These are phyloP conservation scores for Fusarium sp. DNA, from an alignment of 2,329 filamentous ascomycete genomes.

Conservation along the genomic window DNA sequence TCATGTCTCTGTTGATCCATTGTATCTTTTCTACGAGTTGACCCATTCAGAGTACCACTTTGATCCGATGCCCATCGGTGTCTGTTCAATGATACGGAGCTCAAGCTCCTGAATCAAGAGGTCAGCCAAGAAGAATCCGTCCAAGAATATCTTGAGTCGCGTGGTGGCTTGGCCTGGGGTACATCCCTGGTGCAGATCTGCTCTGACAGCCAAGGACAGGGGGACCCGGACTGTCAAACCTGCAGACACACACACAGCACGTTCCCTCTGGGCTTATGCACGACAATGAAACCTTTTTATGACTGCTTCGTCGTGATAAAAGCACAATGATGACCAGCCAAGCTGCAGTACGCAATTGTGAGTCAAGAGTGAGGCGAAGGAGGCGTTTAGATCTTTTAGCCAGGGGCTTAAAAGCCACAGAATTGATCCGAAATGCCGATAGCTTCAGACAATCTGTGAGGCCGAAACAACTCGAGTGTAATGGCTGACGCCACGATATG, in stretches of 20 bases:
- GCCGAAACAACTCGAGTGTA: not conserved
- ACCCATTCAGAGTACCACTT: not conserved
- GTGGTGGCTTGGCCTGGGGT: constrained; percentile 15
- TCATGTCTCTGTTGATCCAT: not conserved
- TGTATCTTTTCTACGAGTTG: not conserved
- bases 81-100: too few relatives aligned
- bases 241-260: constrained; percentile 23
- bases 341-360: not conserved
- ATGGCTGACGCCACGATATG: constrained; percentile 18
- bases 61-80: not conserved
- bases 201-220: constrained; percentile 8
- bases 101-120: not conserved
- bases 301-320: not conserved
- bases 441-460: not conserved
- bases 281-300: not conserved
- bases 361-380: not conserved
- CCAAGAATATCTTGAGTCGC: not conserved
- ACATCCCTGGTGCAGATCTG: constrained; percentile 27
- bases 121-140: not conserved
- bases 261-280: constrained; percentile 20
- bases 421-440: not conserved
- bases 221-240: constrained; percentile 31
- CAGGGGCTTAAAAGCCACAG: not conserved
- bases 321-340: not conserved
- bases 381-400: constrained; percentile 6